These are phyloP conservation scores for Pilobolus umbonatus DNA, from an alignment of 192 early-diverging fungal genomes.

Conservation along the genomic window DNA sequence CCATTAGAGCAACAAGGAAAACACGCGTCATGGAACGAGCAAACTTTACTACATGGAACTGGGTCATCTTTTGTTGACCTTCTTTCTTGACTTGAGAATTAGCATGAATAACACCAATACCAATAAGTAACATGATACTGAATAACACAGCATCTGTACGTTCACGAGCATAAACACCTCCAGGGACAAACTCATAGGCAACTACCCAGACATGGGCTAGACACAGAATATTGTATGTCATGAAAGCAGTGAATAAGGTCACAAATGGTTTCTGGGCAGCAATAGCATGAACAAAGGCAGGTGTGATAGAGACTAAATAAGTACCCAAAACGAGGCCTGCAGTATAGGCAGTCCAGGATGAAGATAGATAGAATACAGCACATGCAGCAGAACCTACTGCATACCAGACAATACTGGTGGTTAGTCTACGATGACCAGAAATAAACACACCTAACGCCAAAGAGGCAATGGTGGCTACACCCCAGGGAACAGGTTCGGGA, in stretches of 20 bases:
- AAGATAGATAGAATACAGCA: slow-evolving; percentile 49
- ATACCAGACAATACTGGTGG: slow-evolving; percentile 55
- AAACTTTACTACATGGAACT: slow-evolving; percentile 21
- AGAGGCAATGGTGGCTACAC: slow-evolving; percentile 54
- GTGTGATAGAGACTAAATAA: slow-evolving; percentile 56
- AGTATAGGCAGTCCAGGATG: slow-evolving; percentile 59
- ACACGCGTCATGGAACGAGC: slow-evolving; percentile 41
- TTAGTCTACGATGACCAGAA: slow-evolving; percentile 41
- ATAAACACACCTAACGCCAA: slow-evolving; percentile 54
- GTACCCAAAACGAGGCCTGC: slow-evolving; percentile 60
- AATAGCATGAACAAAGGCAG: slow-evolving; percentile 51
- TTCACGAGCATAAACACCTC: slow-evolving; percentile 66
- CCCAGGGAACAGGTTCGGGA: slow-evolving; percentile 69
- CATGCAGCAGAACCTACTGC: slow-evolving; percentile 47
- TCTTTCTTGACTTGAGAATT: slow-evolving; percentile 7
- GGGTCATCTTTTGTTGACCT: not conserved
- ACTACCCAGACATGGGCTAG: slow-evolving; percentile 77
- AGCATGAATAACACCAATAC: slow-evolving; percentile 49
- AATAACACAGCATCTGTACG: slow-evolving; percentile 66
- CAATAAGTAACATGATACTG: slow-evolving; percentile 54
- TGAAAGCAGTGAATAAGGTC: slow-evolving; percentile 54
- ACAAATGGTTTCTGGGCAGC: slow-evolving; percentile 57
- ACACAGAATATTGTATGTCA: slow-evolving; percentile 67
- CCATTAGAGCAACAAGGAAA: slow-evolving; percentile 33
- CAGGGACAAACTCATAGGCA: slow-evolving; percentile 81